Evolutionary conservation across 1,139 yeast genomes (phyloP), one percentile per base, ranked within the genome.

Genomic region (Kodamaea anthophila): DNA sequence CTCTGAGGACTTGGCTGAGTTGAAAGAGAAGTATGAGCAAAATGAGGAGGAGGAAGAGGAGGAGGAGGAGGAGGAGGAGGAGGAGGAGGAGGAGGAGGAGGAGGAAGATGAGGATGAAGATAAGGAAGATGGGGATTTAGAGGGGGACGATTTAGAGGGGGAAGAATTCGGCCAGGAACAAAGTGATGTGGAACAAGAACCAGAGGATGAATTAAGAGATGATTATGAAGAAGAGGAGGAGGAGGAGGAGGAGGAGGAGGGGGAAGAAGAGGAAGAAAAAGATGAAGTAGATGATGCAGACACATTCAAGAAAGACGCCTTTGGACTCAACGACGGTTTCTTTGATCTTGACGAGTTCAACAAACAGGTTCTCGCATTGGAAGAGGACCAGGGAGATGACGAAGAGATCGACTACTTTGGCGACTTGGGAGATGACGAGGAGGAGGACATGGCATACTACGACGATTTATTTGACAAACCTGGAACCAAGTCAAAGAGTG

Each of bases 331-430:
- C 47, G 95, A 86, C 47, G 85, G 77, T 7, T 81, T 88, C 43
- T 91, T 91, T 51, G 78, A 86, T 38, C 74, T 91, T 23, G 94
- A 86, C 41, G 83, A 81, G 28, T 88, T 84, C 60, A 84, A 87
- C 53, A 77, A 74, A 48, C 94, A 87, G 51, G 77, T 86, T 5
- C 53, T 84, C 28, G 85, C 77, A 3, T 69, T 80, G 46, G 96
- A 86, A 47, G 58, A 70, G n/a, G 58, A 60, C 9, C 56, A 56
- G 15, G 54, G 51, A 9, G 65, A 63, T 18, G 66, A 59, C 10
- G 73, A 65, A n/a, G 77, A 74, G 13, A 64, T 85, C 35, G 88
- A 84, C 47, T 70, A 66, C 43, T 80, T 78, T 51, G 80, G 64
- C 13, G 67, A 57, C 25, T 51, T 67, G 14, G 80, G 77, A 31